Base-by-base conservation (phyloP, 495 filamentous ascomycete species). In the Penicillium atrosanguineum region DNA sequence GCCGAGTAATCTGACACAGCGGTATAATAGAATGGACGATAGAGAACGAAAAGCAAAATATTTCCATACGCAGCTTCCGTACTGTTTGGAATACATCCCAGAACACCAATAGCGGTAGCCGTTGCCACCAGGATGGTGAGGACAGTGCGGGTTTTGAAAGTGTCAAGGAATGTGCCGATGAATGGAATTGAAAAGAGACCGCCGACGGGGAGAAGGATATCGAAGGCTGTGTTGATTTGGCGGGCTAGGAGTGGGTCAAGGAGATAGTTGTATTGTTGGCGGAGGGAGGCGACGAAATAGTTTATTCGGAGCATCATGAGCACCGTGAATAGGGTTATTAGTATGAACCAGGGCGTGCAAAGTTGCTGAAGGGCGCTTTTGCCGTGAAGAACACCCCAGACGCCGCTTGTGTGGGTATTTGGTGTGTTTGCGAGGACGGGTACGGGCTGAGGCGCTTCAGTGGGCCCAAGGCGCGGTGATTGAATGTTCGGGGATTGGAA, bases 291-390 rank as follows among this genome's bases (percentile, higher is more conserved):
- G 28, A 98, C 90, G 61, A 98, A 98, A 78, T 91, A 98, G 73
- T 97, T 97, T 68, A 97, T 96, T 16, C 93, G 83, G 0, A 87
- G 89, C 92, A 95, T 96, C 69, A 94, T 90, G 18, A 95, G 69
- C 20, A 94, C 79, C 0, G 94, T 96, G 70, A 97, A 97, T 3
- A 89, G 61, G 7, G 89, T 85, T 55, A 97, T 91, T 25, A 97
- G 76, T 21, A 88, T 70, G 61, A 96, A 98, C 92, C 92, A 98
- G 2, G 87, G 87, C 3, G 85, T 86, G 28, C 64, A 69, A 63
- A 98, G 88, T 71, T 98, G 94, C 46, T 87, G 69, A 14, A 76
- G 56, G 0, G 90, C 88, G 5, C 87, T 80, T 41, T 74, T 76
- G 18, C 86, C 86, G 68, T 98, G 94, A 69, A 97, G 82, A 16